Conservation (phyloP, 2,329 filamentous ascomycete species). For the Ciborinia camelliae region DNA sequence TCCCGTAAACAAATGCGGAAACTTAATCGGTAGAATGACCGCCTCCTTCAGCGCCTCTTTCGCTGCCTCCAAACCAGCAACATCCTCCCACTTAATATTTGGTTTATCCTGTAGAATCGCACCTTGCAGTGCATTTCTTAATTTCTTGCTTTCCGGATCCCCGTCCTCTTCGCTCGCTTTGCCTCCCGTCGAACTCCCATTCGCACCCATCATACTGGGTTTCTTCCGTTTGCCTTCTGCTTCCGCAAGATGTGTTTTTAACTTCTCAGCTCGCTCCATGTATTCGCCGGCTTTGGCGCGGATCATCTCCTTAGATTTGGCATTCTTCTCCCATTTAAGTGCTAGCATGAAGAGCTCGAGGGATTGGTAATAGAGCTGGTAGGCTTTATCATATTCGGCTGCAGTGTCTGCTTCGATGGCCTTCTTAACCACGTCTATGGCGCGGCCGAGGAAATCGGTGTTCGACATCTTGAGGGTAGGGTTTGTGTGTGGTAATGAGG, state of each 20-base stretch:
- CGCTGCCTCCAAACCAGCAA: slow-evolving; percentile 86
- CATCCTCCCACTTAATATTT: slow-evolving; percentile 97
- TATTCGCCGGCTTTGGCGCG: slow-evolving; percentile 92
- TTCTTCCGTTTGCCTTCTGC: slow-evolving; percentile 69
- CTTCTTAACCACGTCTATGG: slow-evolving; percentile 95
- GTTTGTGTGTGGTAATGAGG: slow-evolving; percentile 3
- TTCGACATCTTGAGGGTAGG: slow-evolving; percentile 67
- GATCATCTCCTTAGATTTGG: slow-evolving; percentile 95
- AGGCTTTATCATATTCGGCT: slow-evolving; percentile 95
- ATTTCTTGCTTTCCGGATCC: slow-evolving; percentile 94
- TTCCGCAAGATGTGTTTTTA: slow-evolving; percentile 84
- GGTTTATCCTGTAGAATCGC: slow-evolving; percentile 94
- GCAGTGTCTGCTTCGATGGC: slow-evolving; percentile 95
- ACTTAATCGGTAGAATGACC: slow-evolving; percentile 96
- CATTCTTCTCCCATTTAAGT: slow-evolving; percentile 99
- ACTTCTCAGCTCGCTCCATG: slow-evolving; percentile 97
- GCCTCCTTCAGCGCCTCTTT: slow-evolving; percentile 98
- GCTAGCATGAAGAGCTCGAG: slow-evolving; percentile 99
- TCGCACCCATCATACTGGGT: slow-evolving; percentile 67
- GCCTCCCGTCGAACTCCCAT: slow-evolving; percentile 62
- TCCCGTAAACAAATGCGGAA: slow-evolving; percentile 91
- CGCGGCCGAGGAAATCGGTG: slow-evolving; percentile 93
- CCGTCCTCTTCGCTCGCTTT: slow-evolving; percentile 59
- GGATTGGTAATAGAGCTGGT: slow-evolving; percentile 91
- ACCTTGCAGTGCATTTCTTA: slow-evolving; percentile 83